Base-by-base conservation (phyloP, 2,329 filamentous ascomycete genomes). In the Ceratocystis alfenasii region DNA sequence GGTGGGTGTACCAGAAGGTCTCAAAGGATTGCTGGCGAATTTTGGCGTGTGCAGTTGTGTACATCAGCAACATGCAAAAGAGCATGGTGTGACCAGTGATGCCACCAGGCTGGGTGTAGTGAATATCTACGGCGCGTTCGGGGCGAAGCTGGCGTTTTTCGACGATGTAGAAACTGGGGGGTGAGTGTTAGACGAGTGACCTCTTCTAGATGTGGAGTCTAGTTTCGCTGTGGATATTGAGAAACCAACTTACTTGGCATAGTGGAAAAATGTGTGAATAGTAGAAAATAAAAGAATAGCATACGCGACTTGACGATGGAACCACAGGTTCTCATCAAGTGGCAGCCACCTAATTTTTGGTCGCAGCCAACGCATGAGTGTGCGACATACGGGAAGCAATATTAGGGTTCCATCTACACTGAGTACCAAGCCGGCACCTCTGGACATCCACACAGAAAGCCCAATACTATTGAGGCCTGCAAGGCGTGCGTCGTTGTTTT, bases 1-100 rank as follows among this genome's bases (percentile, higher is more conserved):
- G 94, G 76, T 99, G 94, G 0, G 91, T 96, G 77, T 99, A 99
- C 94, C 94, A 99, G 75, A 99, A 99, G 0, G 92, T 95, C 77
- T 99, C 94, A 73, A 92, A 99, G 0, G 90, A 95, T 74, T 99
- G 94, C 74, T 97, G 93, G 66, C 94, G 88, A 70, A 99, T 97
- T 70, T 90, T 88, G 72, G 88, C 83, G 74, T 99, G 94, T 2
- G 94, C 89, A 0, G 93, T 96, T 1, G 94, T 99, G 78, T 95
- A 99, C 82, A 99, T 99, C 69, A 99, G 78, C 69, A 99, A 78
- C 94, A 99, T 99, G 81, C 93, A 97, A 17, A 99, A 81, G 33
- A 97, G 83, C 94, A 99, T 99, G 69, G 96, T 83, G 76, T 99
- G 94, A 6, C 94, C 94, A 1, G 94, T 99, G 69, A 97, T 88